These are phyloP conservation scores for Lippia alba DNA, from an alignment of 305 asterid species.

Conservation along the genomic window DNA sequence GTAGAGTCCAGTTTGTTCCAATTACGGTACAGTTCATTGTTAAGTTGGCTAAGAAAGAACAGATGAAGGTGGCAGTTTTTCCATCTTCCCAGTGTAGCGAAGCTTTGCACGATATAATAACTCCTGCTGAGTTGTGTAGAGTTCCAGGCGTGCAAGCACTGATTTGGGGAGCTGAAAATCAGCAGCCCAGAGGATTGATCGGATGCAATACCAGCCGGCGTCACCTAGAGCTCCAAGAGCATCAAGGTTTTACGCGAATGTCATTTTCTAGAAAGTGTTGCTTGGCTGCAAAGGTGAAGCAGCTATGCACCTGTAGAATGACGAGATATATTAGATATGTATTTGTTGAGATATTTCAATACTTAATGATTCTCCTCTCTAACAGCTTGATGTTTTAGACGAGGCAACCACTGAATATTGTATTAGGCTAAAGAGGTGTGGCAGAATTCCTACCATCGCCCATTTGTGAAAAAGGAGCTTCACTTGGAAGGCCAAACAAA, in stretches of 20 bases:
- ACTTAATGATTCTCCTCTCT: no score
- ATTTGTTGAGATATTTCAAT: background rate
- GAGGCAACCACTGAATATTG: no score
- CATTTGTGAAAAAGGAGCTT: no score
- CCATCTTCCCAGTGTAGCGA: slow-evolving; percentile 74
- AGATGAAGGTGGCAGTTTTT: slow-evolving; percentile 57
- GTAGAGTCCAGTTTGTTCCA: slow-evolving; percentile 57
- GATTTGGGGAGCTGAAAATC: slow-evolving; percentile 67
- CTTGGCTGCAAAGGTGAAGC: background rate
- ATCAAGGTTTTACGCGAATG: slow-evolving; percentile 85
- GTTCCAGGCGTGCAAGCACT: slow-evolving; percentile 59
- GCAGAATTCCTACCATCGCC: no score
- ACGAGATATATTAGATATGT: background rate
- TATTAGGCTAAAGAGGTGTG: no score
- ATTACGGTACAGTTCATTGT: slow-evolving; percentile 51
- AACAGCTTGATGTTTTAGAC: no score
- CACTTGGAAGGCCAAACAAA: no score
- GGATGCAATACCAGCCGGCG: slow-evolving; percentile 78
- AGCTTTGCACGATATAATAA: slow-evolving; percentile 69
- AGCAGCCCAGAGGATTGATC: slow-evolving; percentile 84
- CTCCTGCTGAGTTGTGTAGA: slow-evolving; percentile 54
- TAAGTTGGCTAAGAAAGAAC: slow-evolving; percentile 58
- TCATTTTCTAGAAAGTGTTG: slow-evolving; percentile 42
- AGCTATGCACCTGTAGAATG: background rate
- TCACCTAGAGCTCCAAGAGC: slow-evolving; percentile 90